Conservation (phyloP, 345 rosid species). For the Firmiana major region DNA sequence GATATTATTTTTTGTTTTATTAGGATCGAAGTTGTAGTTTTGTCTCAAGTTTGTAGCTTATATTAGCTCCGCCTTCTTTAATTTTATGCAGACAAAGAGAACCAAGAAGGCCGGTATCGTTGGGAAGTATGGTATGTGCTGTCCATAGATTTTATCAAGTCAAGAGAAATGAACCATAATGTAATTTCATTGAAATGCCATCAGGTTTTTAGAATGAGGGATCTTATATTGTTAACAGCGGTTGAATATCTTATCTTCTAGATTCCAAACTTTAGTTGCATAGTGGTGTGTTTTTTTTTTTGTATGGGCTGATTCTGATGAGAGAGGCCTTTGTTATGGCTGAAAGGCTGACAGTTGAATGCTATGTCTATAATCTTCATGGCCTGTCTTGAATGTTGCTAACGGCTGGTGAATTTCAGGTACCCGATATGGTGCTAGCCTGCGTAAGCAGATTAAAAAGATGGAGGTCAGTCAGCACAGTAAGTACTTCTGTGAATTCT, state of each 20-base stretch:
- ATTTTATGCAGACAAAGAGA: conserved; percentile 51
- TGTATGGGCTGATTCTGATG: not conserved
- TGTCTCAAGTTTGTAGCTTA: not conserved
- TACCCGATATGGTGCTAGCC: conserved; percentile 80
- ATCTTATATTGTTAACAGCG: not conserved
- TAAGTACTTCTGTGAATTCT: conserved; percentile 80
- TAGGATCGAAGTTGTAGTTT: not conserved
- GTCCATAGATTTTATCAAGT: not conserved
- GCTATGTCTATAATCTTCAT: too few species aligned
- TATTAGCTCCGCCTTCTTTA: not conserved
- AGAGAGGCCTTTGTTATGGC: not conserved
- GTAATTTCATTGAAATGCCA: not conserved
- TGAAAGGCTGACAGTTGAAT: not conserved
- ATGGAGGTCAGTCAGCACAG: conserved; percentile 81
- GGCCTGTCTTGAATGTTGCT: not conserved
- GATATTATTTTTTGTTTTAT: not conserved
- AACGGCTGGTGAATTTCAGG: conserved; percentile 30
- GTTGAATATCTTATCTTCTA: not conserved
- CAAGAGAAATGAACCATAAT: not conserved
- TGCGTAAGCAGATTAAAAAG: conserved; percentile 80
- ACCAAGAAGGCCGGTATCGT: conserved; percentile 83
- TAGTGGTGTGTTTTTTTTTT: not conserved
- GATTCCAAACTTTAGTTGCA: not conserved
- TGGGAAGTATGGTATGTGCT: conserved; percentile 57
- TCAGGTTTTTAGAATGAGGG: not conserved